Evolutionary conservation across 176 grass and related monocot species (phyloP).

Genomic region (Carex cristatella): DNA sequence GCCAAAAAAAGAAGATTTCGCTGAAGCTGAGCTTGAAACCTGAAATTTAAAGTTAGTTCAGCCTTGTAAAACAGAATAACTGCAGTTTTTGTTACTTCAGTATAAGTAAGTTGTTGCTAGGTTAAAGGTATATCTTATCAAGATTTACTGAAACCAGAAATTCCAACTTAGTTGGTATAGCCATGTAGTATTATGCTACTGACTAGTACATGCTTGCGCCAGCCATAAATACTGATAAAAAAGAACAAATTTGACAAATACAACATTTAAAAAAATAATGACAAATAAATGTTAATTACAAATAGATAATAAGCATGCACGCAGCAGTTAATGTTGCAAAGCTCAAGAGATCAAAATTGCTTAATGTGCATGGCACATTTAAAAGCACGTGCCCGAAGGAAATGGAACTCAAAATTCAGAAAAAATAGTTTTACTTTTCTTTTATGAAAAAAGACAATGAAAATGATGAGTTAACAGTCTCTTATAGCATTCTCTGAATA

Average conservation of each 20-base stretch:
- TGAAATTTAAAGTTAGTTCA: slow-evolving; percentile 9
- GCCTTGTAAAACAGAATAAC: not conserved
- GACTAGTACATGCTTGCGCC: not conserved
- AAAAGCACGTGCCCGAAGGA: not conserved
- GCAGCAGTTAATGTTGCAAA: not conserved
- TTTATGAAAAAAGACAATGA: not conserved
- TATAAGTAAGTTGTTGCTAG: not conserved
- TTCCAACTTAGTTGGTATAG: slow-evolving; percentile 1
- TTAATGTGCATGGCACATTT: not conserved
- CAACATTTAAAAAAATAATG: not conserved
- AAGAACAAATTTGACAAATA: not conserved
- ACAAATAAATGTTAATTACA: not conserved
- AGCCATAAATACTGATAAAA: not conserved
- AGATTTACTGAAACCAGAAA: not conserved
- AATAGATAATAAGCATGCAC: not conserved
- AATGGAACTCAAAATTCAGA: not conserved
- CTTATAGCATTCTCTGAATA: not conserved
- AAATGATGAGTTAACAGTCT: not conserved
- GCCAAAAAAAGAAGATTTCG: slow-evolving; percentile 39
- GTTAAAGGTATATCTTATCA: not conserved
- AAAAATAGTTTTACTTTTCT: not conserved
- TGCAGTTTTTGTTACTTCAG: not conserved
- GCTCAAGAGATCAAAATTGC: not conserved
- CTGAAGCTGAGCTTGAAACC: slow-evolving; percentile 44
- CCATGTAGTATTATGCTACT: not conserved